Evolutionary conservation across 2,329 filamentous ascomycete genomes (phyloP).

Genomic region (Sporothrix schenckii): DNA sequence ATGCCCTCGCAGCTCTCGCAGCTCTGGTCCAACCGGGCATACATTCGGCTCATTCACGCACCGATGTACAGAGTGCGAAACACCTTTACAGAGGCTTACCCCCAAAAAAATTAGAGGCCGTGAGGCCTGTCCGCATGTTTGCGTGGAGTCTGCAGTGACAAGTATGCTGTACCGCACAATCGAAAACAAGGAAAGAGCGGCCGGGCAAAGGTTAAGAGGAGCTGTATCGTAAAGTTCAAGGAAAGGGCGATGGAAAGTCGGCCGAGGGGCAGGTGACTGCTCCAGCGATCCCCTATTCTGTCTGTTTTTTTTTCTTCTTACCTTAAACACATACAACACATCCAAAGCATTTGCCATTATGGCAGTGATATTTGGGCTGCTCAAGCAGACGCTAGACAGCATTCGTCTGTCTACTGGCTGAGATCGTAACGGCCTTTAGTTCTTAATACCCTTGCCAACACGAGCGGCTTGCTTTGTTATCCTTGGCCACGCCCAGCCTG

Average conservation of each 20-base stretch:
- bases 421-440: not conserved
- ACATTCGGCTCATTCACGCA: not conserved
- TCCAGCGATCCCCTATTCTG: not conserved
- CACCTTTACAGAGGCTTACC: not conserved
- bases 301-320: too few relatives aligned
- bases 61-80: not conserved
- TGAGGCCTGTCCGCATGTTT: conserved; percentile 3
- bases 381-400: not conserved
- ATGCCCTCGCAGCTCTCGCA: not conserved
- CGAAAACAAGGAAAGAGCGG: conserved; percentile 17
- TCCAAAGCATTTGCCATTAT: not conserved
- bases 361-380: not conserved
- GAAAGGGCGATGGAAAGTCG: not conserved
- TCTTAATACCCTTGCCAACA: not conserved
- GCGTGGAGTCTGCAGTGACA: conserved; percentile 2
- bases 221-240: not conserved
- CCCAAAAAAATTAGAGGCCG: conserved; percentile 10
- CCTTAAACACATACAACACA: not conserved
- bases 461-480: not conserved
- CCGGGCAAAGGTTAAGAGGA: not conserved
- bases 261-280: not conserved
- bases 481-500: not conserved
- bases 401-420: not conserved
- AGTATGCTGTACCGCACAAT: conserved; percentile 16
- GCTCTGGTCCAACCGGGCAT: not conserved